These are phyloP conservation scores for Orbilia blumenaviensis DNA, from an alignment of 2,329 filamentous ascomycete species.

Conservation along the genomic window DNA sequence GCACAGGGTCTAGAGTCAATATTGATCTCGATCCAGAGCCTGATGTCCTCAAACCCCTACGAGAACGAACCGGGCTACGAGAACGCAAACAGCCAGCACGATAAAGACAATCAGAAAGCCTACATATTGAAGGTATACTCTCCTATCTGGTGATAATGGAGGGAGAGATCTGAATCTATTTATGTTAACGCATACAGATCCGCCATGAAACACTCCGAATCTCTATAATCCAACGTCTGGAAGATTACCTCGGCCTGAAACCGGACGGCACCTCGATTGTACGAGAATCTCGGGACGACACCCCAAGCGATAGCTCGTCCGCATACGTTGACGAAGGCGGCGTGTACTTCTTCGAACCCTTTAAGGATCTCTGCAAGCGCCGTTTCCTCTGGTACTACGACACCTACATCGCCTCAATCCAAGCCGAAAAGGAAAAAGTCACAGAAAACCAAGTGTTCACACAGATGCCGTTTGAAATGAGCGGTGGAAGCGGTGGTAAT, in stretches of 20 bases:
- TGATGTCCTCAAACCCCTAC: slow-evolving; percentile 93
- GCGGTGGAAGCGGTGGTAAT: slow-evolving; percentile 74
- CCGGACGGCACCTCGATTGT: slow-evolving; percentile 63
- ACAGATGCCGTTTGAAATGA: slow-evolving; percentile 86
- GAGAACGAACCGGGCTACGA: slow-evolving; percentile 97
- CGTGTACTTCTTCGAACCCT: slow-evolving; percentile 74
- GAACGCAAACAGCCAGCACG: slow-evolving; percentile 71
- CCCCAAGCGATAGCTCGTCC: slow-evolving; percentile 62
- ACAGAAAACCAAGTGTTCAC: slow-evolving; percentile 72
- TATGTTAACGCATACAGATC: too few species aligned
- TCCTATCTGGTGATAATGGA: too few species aligned
- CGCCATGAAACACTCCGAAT: slow-evolving; percentile 88
- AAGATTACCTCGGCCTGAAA: slow-evolving; percentile 76
- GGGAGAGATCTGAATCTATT: too few species aligned
- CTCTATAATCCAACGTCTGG: slow-evolving; percentile 83
- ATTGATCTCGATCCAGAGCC: slow-evolving; percentile 91
- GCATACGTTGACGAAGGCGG: slow-evolving; percentile 47
- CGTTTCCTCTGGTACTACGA: slow-evolving; percentile 97
- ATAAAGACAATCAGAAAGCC: slow-evolving; percentile 76
- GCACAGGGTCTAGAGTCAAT: slow-evolving; percentile 95
- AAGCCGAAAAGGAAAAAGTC: slow-evolving; percentile 71
- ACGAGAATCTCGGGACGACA: slow-evolving; percentile 57
- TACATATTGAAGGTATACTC: slow-evolving; percentile 78
- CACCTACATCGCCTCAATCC: slow-evolving; percentile 78
- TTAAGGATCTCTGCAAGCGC: slow-evolving; percentile 87